These are phyloP conservation scores for Tripterygium wilfordii DNA, from an alignment of 177 flowering plant genomes.

Conservation along the genomic window DNA sequence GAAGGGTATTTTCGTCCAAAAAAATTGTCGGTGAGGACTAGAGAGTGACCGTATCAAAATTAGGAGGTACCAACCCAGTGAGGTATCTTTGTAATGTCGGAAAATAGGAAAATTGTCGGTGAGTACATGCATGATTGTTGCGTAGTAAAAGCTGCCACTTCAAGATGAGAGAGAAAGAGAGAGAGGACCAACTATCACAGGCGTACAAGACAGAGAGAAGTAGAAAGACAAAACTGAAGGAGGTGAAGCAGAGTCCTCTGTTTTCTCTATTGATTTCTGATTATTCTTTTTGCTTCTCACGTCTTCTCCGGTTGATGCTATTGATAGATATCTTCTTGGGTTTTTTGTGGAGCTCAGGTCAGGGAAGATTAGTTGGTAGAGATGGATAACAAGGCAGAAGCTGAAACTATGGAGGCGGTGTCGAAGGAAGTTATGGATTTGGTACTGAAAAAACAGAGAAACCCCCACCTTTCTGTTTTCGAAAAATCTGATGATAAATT, in stretches of 20 bases:
- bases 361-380: background rate
- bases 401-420: slow-evolving; percentile 40
- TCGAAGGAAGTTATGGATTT: slow-evolving; percentile 53
- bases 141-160: slow-evolving; percentile 12
- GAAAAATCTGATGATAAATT: background rate
- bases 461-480: background rate
- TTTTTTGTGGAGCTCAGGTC: background rate
- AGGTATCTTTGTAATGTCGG: too few species aligned
- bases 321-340: background rate
- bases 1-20: too few species aligned
- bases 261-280: background rate
- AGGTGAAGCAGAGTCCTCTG: slow-evolving; percentile 3
- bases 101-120: too few species aligned
- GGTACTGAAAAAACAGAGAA: slow-evolving; percentile 21
- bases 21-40: too few species aligned
- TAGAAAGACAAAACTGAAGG: background rate
- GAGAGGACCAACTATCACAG: background rate
- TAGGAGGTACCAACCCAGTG: too few species aligned
- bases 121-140: too few species aligned
- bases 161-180: slow-evolving; percentile 3
- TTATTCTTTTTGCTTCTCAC: background rate
- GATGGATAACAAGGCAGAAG: slow-evolving; percentile 28
- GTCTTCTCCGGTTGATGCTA: background rate
- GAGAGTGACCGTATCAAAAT: too few species aligned
- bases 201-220: background rate